These are phyloP conservation scores for Alternaria sp. DNA, from an alignment of 2,329 filamentous ascomycete species.

Conservation along the genomic window DNA sequence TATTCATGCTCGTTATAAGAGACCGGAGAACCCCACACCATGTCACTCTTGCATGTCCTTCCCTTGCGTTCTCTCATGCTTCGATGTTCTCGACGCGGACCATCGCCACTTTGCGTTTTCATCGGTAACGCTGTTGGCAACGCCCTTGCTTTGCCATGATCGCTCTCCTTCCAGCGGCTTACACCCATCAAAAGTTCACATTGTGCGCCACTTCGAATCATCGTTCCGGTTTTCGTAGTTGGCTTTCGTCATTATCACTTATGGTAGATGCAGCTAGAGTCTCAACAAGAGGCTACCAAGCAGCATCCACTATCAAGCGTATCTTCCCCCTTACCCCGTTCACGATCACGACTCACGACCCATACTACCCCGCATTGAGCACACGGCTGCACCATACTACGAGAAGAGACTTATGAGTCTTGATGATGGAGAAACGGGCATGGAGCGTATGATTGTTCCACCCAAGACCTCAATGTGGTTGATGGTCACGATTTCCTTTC, in stretches of 20 bases:
- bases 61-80: not conserved
- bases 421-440: not conserved
- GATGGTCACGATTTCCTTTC: not conserved
- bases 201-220: too few species aligned
- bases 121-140: not conserved
- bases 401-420: not conserved
- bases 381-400: not conserved
- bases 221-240: not conserved
- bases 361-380: not conserved
- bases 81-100: not conserved
- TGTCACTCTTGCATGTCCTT: not conserved
- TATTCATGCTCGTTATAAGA: not conserved
- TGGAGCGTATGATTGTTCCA: not conserved
- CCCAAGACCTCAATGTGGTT: not conserved
- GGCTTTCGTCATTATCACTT: not conserved
- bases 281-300: not conserved
- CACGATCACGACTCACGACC: slow-evolving; percentile 1
- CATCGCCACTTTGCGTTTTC: not conserved
- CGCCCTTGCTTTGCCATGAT: not conserved
- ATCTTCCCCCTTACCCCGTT: not conserved
- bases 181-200: not conserved
- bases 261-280: not conserved
- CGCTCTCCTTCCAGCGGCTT: not conserved
- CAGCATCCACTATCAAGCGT: not conserved
- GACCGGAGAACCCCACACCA: not conserved